Base-by-base conservation (phyloP, 441 rosid genomes). In the Gossypium laxum region DNA sequence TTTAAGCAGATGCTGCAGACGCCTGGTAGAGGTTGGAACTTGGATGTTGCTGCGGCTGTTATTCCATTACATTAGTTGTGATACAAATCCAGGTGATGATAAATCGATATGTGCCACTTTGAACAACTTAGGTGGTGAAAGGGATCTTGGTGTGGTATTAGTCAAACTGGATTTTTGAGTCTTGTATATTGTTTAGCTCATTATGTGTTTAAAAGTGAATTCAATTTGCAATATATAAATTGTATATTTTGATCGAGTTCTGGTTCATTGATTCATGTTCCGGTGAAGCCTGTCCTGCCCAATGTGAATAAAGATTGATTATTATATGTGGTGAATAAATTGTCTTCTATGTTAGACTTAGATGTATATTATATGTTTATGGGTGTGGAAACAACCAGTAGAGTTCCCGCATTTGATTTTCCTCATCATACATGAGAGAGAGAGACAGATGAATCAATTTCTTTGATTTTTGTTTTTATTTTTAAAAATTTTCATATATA, bases 361-460 rank as follows among this genome's bases (percentile, higher is more conserved):
- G 50, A 43, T 2, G 50, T 7, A 4, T 6, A 24, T 56, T 22
- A 10, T 32, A 32, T 5, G 38, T 12, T 26, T 12, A 1, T 7
- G 7, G 70, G 8, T 45, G 15, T 11, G 47, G 50, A 66, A 65
- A 38, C 47, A 59, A 14, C 47, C 30, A n/a, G 60, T 56, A 17
- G 55, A 30, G 56, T 24, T 19, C 17, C 26, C 19, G 0, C 32
- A 12, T 19, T 64, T 6, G 24, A 17, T 21, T 54, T 38, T 58
- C 24, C 15, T 58, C 26, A 71, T 71, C 28, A 59, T 26, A 15
- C 58, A 67, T 15, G 67, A 47, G 54, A 64, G 28, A 56, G 34
- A 56, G 19, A 28, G 55, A 22, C 50, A 41, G 6, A 41, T 18
- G 24, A 63, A 41, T 63, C 14, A 4, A 32, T 32, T 41, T 5